Evolutionary conservation across 192 early-diverging fungal species (phyloP).

Genomic region (Coemansia sp.): DNA sequence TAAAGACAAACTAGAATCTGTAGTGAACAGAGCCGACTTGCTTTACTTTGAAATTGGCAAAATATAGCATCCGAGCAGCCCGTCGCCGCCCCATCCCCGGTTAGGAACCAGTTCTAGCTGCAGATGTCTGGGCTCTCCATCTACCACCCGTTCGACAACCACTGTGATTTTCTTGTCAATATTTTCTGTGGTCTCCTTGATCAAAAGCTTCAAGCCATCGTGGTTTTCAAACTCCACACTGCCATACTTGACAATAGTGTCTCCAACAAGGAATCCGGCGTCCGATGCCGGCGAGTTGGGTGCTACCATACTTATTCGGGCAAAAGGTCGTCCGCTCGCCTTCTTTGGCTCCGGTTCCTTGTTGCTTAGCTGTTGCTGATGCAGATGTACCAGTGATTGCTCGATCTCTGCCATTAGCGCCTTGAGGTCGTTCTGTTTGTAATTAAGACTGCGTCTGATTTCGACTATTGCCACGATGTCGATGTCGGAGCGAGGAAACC

Average conservation of each 20-base stretch:
- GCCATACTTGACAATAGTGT: slow-evolving; percentile 33
- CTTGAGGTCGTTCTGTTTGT: slow-evolving; percentile 60
- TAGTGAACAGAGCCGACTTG: too few species aligned
- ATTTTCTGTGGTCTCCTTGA: slow-evolving; percentile 19
- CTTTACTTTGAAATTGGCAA: slow-evolving; percentile 16
- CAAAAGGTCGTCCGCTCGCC: slow-evolving; percentile 27
- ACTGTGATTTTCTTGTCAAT: slow-evolving; percentile 22
- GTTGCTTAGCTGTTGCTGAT: slow-evolving; percentile 8
- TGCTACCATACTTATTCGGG: slow-evolving; percentile 38
- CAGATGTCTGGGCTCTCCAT: slow-evolving; percentile 20
- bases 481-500: slow-evolving; percentile 70
- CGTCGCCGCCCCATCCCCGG: slow-evolving; percentile 48
- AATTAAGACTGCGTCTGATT: slow-evolving; percentile 54
- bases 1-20: too few species aligned
- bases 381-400: slow-evolving; percentile 50
- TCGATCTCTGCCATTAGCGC: slow-evolving; percentile 61
- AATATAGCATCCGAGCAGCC: slow-evolving; percentile 48
- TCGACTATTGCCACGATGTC: slow-evolving; percentile 63
- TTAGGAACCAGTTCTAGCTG: slow-evolving; percentile 22
- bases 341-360: background rate
- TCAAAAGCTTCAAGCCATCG: slow-evolving; percentile 20
- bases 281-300: slow-evolving; percentile 38
- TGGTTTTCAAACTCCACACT: slow-evolving; percentile 20
- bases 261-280: slow-evolving; percentile 38
- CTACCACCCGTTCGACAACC: slow-evolving; percentile 33